Evolutionary conservation across 495 filamentous ascomycete genomes (phyloP).

Genomic region (Filosporella fistucella): DNA sequence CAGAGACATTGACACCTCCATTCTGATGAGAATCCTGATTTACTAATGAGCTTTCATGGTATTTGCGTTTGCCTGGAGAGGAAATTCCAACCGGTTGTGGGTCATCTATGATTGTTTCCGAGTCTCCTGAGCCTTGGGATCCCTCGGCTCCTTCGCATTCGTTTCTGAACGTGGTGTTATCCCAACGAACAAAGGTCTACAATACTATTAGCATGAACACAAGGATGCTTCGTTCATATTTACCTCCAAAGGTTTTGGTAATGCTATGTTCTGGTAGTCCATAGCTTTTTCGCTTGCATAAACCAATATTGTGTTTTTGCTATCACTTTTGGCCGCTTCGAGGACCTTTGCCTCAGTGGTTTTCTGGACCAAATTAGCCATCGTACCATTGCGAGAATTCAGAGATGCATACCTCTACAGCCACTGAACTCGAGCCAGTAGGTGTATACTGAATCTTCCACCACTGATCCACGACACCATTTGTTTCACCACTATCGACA

Average conservation of each 20-base stretch:
- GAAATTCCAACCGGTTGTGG: not conserved
- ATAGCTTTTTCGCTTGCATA: slow-evolving; percentile 34
- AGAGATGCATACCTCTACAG: slow-evolving; percentile 21
- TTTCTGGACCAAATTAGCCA: slow-evolving; percentile 21
- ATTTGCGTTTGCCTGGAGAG: slow-evolving; percentile 23
- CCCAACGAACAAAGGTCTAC: slow-evolving; percentile 21
- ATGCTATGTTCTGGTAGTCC: slow-evolving; percentile 8
- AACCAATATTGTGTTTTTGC: slow-evolving; percentile 26
- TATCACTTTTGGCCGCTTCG: slow-evolving; percentile 26
- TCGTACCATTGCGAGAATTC: slow-evolving; percentile 6
- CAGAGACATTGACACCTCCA: slow-evolving; percentile 1
- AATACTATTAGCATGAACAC: slow-evolving; percentile 1
- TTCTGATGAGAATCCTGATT: not conserved
- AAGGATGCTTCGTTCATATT: slow-evolving; percentile 2
- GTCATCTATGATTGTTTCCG: not conserved
- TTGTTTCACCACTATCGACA: slow-evolving; percentile 13
- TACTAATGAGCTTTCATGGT: not conserved
- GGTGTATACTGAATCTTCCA: slow-evolving; percentile 29
- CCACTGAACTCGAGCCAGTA: slow-evolving; percentile 13
- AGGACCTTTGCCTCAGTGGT: slow-evolving; percentile 32
- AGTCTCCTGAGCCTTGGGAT: not conserved
- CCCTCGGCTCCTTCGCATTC: slow-evolving; percentile 11
- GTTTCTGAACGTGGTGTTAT: slow-evolving; percentile 18
- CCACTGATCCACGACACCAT: slow-evolving; percentile 29
- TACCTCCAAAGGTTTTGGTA: slow-evolving; percentile 33